Evolutionary conservation across 257 asterid genomes (phyloP).

Genomic region (Hygrophila difformis): DNA sequence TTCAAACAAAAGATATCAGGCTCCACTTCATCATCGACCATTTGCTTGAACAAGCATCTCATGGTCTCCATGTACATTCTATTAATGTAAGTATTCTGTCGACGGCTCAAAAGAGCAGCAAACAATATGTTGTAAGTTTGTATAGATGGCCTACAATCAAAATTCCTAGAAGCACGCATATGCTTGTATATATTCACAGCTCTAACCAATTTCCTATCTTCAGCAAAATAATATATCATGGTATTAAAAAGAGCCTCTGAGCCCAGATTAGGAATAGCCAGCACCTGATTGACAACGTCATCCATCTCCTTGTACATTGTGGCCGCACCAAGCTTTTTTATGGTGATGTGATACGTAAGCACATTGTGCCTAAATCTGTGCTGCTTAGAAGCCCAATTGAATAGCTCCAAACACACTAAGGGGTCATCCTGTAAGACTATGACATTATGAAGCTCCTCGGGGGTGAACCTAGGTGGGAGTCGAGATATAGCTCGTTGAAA

Average conservation of each 20-base stretch:
- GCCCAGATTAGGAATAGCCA: slow-evolving; percentile 54
- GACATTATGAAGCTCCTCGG: slow-evolving; percentile 66
- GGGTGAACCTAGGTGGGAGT: slow-evolving; percentile 70
- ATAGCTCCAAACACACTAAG: slow-evolving; percentile 72
- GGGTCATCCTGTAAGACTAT: slow-evolving; percentile 51
- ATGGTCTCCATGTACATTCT: slow-evolving; percentile 77
- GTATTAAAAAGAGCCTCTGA: slow-evolving; percentile 68
- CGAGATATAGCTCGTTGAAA: slow-evolving; percentile 40
- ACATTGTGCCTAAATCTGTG: slow-evolving; percentile 72
- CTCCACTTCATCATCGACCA: slow-evolving; percentile 80
- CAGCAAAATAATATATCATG: slow-evolving; percentile 71
- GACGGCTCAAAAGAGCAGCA: slow-evolving; percentile 59
- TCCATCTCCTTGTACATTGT: slow-evolving; percentile 84
- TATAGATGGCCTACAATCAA: slow-evolving; percentile 77
- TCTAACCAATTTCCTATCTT: slow-evolving; percentile 68
- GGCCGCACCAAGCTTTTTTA: slow-evolving; percentile 77
- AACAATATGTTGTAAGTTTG: slow-evolving; percentile 69
- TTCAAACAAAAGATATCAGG: slow-evolving; percentile 79
- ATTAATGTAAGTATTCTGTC: slow-evolving; percentile 63
- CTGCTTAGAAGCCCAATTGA: slow-evolving; percentile 87
- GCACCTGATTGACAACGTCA: slow-evolving; percentile 68
- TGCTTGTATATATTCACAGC: slow-evolving; percentile 79
- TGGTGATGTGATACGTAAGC: slow-evolving; percentile 46
- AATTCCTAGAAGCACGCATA: slow-evolving; percentile 50
- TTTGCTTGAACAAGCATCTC: slow-evolving; percentile 66